Evolutionary conservation across 805 yeast species (phyloP).

Genomic region (Hanseniaspora lindneri): DNA sequence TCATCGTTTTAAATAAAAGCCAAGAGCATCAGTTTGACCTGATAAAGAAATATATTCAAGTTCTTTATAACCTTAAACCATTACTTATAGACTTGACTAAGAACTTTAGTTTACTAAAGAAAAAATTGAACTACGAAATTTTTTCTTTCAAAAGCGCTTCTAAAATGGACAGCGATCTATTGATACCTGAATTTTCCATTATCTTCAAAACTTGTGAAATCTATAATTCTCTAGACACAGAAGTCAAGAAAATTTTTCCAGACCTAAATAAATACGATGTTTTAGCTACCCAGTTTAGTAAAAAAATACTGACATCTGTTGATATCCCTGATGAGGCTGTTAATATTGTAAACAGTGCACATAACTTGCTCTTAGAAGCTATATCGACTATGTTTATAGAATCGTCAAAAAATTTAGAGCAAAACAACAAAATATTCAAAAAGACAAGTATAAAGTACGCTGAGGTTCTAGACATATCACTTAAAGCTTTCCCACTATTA

Average conservation of each 20-base stretch:
- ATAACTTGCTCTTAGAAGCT: conserved; percentile 41
- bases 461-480: conserved; percentile 5
- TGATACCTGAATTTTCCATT: background rate
- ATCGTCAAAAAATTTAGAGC: conserved; percentile 40
- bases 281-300: conserved; percentile 57
- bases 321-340: conserved; percentile 74
- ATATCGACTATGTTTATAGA: conserved; percentile 53
- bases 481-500: conserved; percentile 67
- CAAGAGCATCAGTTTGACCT: conserved; percentile 4
- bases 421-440: background rate
- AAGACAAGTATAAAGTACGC: conserved; percentile 2
- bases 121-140: background rate
- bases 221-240: conserved; percentile 1
- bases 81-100: background rate
- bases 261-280: conserved; percentile 21
- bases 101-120: background rate
- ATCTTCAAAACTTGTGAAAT: conserved; percentile 12
- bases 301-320: conserved; percentile 70
- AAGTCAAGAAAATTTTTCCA: conserved; percentile 7
- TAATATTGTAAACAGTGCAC: conserved; percentile 46
- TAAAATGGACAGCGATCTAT: background rate
- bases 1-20: background rate
- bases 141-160: background rate
- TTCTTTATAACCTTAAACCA: conserved; percentile 1
- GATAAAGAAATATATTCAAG: conserved; percentile 6